Base-by-base conservation (phyloP, 2,329 filamentous ascomycete genomes). In the Colletotrichum brevisporum region DNA sequence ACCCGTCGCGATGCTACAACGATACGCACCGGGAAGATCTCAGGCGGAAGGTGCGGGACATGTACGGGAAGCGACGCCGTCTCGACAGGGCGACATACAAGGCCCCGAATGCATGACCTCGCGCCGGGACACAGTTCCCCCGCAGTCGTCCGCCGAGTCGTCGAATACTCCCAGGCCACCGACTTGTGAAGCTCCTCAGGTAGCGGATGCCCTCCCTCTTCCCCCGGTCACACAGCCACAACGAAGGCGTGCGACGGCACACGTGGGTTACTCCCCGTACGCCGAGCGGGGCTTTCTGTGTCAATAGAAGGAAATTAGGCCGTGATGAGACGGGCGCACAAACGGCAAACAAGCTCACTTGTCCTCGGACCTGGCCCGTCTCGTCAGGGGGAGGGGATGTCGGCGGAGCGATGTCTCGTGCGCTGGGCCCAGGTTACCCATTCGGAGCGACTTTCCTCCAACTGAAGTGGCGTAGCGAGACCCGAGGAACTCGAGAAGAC, bases 181-280 rank as follows among this genome's bases (percentile, higher is more conserved):
- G 39, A 43, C 5, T 2, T 8, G 6, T 4, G 27, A 31, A 31
- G 8, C 3, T 31, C 8, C 27, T 31, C 3, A 31, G 5, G 10
- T 5, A 4, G 12, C 41, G 41, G 41, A 43, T 2, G 12, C 3
- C 13, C 10, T 43, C 16, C 45, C n/a, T n/a, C 45, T 5, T 8
- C 45, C 4, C 45, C 16, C 45, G 15, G 45, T 21, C 15, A 10
- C 45, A 48, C 45, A 18, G 45, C 45, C 16, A 12, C 15, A 48
- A 24, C 21, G 21, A 24, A 24, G 21, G 15, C 4, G 55, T 66
- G 43, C 31, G 21, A 61, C 55, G 51, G 43, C n/a, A 36, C 55
- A 60, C 26, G 15, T 18, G 24, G 24, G 61, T 45, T 5, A 57
- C 65, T 26, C n/a, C 13, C 43, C 48, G 45, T 48, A 47, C 45